phyloP scores from a whole-genome alignment of 2,329 filamentous ascomycete species.

The Botrytis tulipae region DNA sequence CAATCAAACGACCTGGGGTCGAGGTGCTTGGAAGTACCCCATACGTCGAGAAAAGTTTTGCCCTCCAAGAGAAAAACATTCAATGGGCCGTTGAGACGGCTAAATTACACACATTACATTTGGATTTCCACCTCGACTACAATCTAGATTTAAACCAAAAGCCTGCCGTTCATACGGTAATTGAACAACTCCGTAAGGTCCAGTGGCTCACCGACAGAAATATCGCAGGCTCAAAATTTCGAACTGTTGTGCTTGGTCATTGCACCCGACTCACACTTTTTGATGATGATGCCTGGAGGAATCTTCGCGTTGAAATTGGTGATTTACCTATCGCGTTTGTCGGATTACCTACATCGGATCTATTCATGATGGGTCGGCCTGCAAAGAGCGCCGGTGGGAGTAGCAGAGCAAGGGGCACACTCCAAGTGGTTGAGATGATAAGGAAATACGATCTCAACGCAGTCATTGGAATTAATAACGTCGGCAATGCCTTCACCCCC shows the following conservation, averaged over 20 bases:
- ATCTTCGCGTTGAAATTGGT: constrained; percentile 49
- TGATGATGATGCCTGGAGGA: constrained; percentile 47
- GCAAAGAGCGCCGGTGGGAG: constrained; percentile 33
- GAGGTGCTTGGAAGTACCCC: constrained; percentile 66
- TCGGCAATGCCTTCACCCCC: constrained; percentile 73
- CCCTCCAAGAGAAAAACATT: constrained; percentile 50
- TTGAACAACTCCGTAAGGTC: constrained; percentile 49
- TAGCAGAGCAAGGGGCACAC: constrained; percentile 54
- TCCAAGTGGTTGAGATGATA: constrained; percentile 61
- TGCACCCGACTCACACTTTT: constrained; percentile 65
- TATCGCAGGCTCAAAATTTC: constrained; percentile 39
- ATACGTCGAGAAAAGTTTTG: constrained; percentile 60
- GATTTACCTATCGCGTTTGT: constrained; percentile 63
- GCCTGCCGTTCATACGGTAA: constrained; percentile 53
- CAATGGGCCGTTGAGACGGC: constrained; percentile 60
- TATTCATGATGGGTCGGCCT: constrained; percentile 66
- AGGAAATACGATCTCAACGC: constrained; percentile 55
- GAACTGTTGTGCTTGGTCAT: constrained; percentile 62
- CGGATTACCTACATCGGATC: constrained; percentile 67
- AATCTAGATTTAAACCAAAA: constrained; percentile 52
- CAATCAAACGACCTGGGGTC: constrained; percentile 47
- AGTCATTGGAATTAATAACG: constrained; percentile 67
- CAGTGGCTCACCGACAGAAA: constrained; percentile 46
- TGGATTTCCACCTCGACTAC: constrained; percentile 74
- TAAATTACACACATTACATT: constrained; percentile 50